Evolutionary conservation across 805 yeast species (phyloP).

Genomic region (Kodamaea hsintzibuensis): DNA sequence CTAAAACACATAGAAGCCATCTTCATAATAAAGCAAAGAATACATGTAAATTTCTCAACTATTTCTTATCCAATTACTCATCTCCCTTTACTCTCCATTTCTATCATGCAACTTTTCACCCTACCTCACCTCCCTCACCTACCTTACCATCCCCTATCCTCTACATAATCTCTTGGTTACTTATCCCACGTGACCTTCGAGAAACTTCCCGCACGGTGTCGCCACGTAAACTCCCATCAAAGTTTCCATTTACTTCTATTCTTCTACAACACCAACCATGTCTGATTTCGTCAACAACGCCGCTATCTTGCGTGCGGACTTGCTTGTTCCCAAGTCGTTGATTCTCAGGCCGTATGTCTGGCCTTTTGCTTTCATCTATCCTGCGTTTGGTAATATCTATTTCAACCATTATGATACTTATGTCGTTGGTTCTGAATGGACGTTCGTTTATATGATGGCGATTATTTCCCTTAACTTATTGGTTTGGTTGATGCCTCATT

Average conservation of each 20-base stretch:
- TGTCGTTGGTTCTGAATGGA: constrained; percentile 93
- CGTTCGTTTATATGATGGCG: constrained; percentile 80
- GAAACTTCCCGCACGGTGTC: constrained; percentile 6
- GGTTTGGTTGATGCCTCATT: constrained; percentile 87
- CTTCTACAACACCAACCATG: constrained; percentile 20
- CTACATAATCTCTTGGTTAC: no score
- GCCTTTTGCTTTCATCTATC: constrained; percentile 81
- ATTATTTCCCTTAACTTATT: constrained; percentile 71
- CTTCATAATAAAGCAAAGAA: no score
- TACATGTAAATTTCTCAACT: no score
- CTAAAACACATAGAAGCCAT: no score
- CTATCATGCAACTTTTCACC: no score
- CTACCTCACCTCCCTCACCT: no score
- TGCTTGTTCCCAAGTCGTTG: constrained; percentile 67
- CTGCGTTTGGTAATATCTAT: constrained; percentile 68
- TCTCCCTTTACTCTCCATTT: neutral
- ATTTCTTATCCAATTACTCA: neutral
- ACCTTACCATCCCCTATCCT: neutral
- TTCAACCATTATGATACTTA: constrained; percentile 70
- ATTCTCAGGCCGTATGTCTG: constrained; percentile 72
- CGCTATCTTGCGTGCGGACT: constrained; percentile 67
- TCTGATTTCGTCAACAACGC: constrained; percentile 64
- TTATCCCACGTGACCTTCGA: constrained; percentile 3
- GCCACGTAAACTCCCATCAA: neutral
- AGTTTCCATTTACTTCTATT: neutral